These are phyloP conservation scores for Lojkania enalia DNA, from an alignment of 2,329 filamentous ascomycete species.

Conservation along the genomic window DNA sequence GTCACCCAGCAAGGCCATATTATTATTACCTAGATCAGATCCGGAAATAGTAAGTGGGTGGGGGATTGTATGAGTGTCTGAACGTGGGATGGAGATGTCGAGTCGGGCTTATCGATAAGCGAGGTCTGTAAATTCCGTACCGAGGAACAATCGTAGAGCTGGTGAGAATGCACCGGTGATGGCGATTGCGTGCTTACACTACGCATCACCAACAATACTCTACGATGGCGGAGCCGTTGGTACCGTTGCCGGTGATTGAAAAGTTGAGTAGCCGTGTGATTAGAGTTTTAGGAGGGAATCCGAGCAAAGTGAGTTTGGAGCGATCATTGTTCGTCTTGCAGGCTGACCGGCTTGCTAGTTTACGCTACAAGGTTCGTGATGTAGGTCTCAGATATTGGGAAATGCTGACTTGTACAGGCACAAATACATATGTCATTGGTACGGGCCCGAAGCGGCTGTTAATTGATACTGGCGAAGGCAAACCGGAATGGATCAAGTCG, in stretches of 20 bases:
- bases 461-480: conserved; percentile 88
- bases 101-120: conserved; percentile 32
- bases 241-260: conserved; percentile 71
- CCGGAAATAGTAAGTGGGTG: too few species aligned
- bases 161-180: conserved; percentile 30
- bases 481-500: conserved; percentile 69
- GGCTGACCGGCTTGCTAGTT: conserved; percentile 48
- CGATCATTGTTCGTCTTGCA: neutral
- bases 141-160: conserved; percentile 15
- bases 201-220: conserved; percentile 27
- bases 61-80: conserved; percentile 16
- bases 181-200: conserved; percentile 25
- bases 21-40: conserved; percentile 10
- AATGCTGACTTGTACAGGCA: conserved; percentile 57
- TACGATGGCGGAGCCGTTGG: conserved; percentile 65
- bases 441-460: conserved; percentile 73
- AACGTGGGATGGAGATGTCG: conserved; percentile 24
- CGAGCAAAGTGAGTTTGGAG: conserved; percentile 66
- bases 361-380: conserved; percentile 60
- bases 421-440: conserved; percentile 93
- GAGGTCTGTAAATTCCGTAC: conserved; percentile 27
- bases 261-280: conserved; percentile 77
- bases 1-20: conserved; percentile 27
- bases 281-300: conserved; percentile 87
- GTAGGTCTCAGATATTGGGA: too few species aligned